phyloP scores from a whole-genome alignment of 202 grass and related monocot genomes.

The Musa balbisiana region DNA sequence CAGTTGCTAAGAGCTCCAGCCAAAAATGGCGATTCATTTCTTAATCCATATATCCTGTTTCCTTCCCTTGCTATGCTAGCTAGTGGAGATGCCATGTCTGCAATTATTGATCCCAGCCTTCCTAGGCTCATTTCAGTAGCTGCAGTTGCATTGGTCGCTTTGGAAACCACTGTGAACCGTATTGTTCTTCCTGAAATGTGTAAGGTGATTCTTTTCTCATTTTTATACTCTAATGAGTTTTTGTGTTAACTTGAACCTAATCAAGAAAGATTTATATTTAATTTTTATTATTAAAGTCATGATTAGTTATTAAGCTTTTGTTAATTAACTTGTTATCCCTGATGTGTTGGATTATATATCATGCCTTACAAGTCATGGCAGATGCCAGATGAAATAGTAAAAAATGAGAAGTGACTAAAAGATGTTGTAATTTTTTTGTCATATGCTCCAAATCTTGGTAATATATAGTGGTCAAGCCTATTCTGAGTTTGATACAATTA shows the following conservation, averaged over 20 bases:
- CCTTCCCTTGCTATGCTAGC: slow-evolving; percentile 70
- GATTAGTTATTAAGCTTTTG: too few species aligned
- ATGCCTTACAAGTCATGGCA: too few species aligned
- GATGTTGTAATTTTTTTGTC: not conserved
- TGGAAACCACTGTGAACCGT: slow-evolving; percentile 57
- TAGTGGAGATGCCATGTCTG: slow-evolving; percentile 61
- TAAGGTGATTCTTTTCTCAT: slow-evolving; percentile 38
- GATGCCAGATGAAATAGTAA: too few species aligned
- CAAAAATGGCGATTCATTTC: slow-evolving; percentile 38
- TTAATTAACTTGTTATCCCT: too few species aligned
- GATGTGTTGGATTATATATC: too few species aligned
- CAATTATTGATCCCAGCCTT: slow-evolving; percentile 70
- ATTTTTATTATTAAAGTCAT: too few species aligned
- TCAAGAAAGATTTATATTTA: not conserved
- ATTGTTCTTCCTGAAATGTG: slow-evolving; percentile 60
- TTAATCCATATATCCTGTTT: slow-evolving; percentile 49
- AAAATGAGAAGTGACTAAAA: too few species aligned
- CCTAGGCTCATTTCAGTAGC: slow-evolving; percentile 71
- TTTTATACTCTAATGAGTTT: not conserved
- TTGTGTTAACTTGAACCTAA: not conserved
- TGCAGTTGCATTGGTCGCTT: slow-evolving; percentile 53
- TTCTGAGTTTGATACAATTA: not conserved
- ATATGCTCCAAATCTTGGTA: not conserved
- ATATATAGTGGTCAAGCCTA: not conserved
- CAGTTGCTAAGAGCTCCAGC: slow-evolving; percentile 66